Evolutionary conservation across 2,329 filamentous ascomycete species (phyloP).

Genomic region (Aureobasidium lini): DNA sequence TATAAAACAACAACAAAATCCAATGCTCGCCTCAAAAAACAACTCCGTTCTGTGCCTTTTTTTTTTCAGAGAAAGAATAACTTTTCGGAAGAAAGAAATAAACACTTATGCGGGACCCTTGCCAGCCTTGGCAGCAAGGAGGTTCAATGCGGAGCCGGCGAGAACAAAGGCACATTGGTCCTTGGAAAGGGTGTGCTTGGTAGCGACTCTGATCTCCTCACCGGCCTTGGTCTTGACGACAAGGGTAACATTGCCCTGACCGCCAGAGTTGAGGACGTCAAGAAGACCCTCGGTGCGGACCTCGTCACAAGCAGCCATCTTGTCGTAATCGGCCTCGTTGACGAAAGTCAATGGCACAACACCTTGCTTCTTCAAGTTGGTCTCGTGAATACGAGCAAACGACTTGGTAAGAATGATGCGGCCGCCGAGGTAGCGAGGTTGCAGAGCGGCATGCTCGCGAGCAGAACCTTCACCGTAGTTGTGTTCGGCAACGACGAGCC

Average conservation of each 20-base stretch:
- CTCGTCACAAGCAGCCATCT: constrained; percentile 72
- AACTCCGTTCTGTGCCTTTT: no score
- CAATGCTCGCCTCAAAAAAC: no score
- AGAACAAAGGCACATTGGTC: constrained; percentile 91
- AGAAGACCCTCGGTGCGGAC: constrained; percentile 77
- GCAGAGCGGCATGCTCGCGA: constrained; percentile 80
- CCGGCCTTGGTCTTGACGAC: constrained; percentile 44
- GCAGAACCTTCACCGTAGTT: constrained; percentile 94
- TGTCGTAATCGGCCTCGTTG: constrained; percentile 80
- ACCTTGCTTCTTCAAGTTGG: constrained; percentile 94
- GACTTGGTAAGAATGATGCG: constrained; percentile 77
- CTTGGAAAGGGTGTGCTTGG: constrained; percentile 80
- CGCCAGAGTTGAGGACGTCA: constrained; percentile 69
- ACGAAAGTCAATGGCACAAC: constrained; percentile 89
- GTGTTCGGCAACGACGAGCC: constrained; percentile 94
- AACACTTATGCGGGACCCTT: not conserved
- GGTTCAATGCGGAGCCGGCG: constrained; percentile 86
- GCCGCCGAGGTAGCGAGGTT: constrained; percentile 84
- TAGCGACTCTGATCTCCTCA: constrained; percentile 61
- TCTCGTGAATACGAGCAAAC: constrained; percentile 90
- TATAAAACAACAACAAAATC: no score
- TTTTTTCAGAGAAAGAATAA: no score
- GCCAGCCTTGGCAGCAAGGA: constrained; percentile 60
- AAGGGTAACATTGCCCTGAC: constrained; percentile 70
- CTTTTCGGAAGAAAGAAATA: no score